Evolutionary conservation across 176 grass and related monocot genomes (phyloP), one percentile per base, ranked within the genome.

Genomic region (Eleusine indica): DNA sequence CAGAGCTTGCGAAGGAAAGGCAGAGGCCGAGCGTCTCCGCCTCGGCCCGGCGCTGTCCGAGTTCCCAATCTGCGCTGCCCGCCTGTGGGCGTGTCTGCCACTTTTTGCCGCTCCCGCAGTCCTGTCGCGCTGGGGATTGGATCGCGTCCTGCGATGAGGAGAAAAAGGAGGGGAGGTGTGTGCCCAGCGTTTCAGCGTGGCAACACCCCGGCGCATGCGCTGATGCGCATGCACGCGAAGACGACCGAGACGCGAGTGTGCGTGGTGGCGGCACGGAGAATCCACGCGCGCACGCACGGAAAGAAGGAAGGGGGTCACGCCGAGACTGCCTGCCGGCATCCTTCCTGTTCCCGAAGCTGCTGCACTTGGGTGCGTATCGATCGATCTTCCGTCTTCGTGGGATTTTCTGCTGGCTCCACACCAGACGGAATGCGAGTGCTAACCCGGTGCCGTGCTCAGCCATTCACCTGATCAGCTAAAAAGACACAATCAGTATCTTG

Each of bases 191-290:
- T 12, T 68, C 58, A 29, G 57, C 40, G 57, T 54, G 64, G 63
- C 64, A 17, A 38, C 65, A 12, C 38, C 9, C 66, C 19, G 39
- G 49, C n/a, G 60, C 62, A 47, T 51, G 85, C 25, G 25, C 25
- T 25, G 25, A 25, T 25, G 25, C 78, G 85, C 85, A 51, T 46
- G 87, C 87, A 71, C 56, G 84, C 68, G 19, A 77, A 81, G 82
- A 56, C 29, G 64, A 25, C 25, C 25, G 25, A 19, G 73, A 40
- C 44, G 61, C 9, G 68, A 58, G 84, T 65, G 75, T n/a, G 54
- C 8, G 54, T 62, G 62, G 7, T 16, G 54, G 35, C 44, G 3
- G 35, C 71, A 39, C 1, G 68, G 22, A 71, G 77, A 78, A 76
- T 32, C 37, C 46, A 66, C 15, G 66, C 68, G 38, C 15, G 42